Evolutionary conservation across 371 early-diverging fungal genomes (phyloP), one percentile per base, ranked within the genome.

Genomic region (Saksenaea vasiformis): DNA sequence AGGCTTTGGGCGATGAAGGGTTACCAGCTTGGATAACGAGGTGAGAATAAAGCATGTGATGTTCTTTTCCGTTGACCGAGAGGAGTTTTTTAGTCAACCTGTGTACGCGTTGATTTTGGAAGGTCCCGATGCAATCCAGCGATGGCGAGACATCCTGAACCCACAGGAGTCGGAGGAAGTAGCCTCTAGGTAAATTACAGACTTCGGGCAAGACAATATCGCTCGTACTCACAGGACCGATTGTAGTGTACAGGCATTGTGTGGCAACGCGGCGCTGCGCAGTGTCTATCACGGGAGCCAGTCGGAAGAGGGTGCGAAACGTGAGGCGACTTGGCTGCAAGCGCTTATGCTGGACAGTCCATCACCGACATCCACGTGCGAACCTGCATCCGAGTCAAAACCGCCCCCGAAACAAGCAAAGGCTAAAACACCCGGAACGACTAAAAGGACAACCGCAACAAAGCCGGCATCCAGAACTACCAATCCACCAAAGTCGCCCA

Each of bases 101-200:
- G 65, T 71, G 2, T 67, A 65, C 65, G 77, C 63, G 22, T 65
- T 73, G 24, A 43, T 72, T 22, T 60, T 76, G 54, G 73, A 76
- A 65, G 73, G 73, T 35, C 31, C 61, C 34, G 67, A 71, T 58
- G 77, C 67, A 22, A 61, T 71, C 38, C 38, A 62, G 43, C 64
- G 41, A 28, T 71, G 73, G 73, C 62, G 39, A 44, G 51, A 51
- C 34, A 58, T 70, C 34, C 51, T 64, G 24, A 47, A 59, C n/a
- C 35, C 62, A 54, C 41, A 35, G 28, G 62, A 65, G 27, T 59
- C 44, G 27, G 69, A 56, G 5, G 36, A 44, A 64, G 58, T 57
- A 43, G 19, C 27, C 22, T 17, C 26, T 19, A 58, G 31, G 58
- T n/a, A 39, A 39, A 38, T 47, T 8, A 24, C 31, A 15, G 28